phyloP scores from a whole-genome alignment of 306 rosid species.

The Fagus crenata region DNA sequence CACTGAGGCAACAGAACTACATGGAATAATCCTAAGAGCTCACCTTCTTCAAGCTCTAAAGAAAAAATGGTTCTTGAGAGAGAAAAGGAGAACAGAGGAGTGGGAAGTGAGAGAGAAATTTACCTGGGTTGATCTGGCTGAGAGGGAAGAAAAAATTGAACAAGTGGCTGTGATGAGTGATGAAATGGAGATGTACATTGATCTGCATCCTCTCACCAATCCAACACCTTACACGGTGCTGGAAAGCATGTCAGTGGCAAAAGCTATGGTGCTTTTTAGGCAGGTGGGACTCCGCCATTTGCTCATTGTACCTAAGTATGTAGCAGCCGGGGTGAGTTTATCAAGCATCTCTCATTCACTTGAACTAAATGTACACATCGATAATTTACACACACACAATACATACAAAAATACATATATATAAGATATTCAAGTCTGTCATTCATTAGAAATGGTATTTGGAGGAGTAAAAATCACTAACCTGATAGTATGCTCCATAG shows the following conservation, averaged over 20 bases:
- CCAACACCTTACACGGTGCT: conserved; percentile 76
- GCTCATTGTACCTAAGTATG: conserved; percentile 76
- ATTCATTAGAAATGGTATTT: not conserved
- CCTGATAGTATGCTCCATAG: conserved; percentile 45
- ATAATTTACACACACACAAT: not conserved
- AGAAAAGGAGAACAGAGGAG: conserved; percentile 73
- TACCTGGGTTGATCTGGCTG: conserved; percentile 75
- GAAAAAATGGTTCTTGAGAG: conserved; percentile 78
- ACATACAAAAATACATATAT: too few relatives aligned
- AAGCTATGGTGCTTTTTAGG: conserved; percentile 87
- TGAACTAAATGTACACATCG: conserved; percentile 16
- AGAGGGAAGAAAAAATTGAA: conserved; percentile 67
- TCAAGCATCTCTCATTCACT: conserved; percentile 15
- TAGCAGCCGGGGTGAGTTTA: conserved; percentile 73
- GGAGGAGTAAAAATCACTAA: conserved; percentile 20
- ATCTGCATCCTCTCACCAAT: conserved; percentile 87
- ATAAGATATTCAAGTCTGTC: not conserved
- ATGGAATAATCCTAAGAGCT: conserved; percentile 79
- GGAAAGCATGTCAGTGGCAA: conserved; percentile 76
- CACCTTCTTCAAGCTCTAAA: conserved; percentile 73
- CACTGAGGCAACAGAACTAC: conserved; percentile 55
- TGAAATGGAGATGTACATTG: conserved; percentile 85
- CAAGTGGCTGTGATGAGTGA: conserved; percentile 67
- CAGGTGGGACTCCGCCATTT: conserved; percentile 85
- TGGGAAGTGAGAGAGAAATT: conserved; percentile 90